phyloP scores from a whole-genome alignment of 2,329 filamentous ascomycete species.

The Sphaerulina musiva region DNA sequence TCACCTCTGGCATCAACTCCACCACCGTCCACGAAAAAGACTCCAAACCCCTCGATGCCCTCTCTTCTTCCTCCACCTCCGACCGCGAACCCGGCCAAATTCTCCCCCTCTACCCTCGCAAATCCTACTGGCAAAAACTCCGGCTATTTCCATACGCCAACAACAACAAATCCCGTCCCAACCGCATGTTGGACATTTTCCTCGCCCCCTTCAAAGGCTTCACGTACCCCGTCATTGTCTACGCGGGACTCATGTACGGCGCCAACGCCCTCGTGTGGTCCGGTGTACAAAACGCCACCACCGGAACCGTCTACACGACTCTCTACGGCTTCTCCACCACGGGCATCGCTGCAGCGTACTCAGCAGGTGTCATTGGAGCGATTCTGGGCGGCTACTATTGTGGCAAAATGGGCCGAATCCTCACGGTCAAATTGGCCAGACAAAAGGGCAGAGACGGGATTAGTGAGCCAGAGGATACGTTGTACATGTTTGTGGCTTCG shows the following conservation, averaged over 20 bases:
- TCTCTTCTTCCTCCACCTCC: constrained; percentile 1
- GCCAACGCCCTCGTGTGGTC: constrained; percentile 25
- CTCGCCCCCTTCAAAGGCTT: constrained; percentile 25
- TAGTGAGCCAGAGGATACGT: constrained; percentile 37
- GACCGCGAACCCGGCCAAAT: constrained; percentile 29
- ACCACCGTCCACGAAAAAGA: constrained; percentile 2
- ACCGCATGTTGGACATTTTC: constrained; percentile 39
- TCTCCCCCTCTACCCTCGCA: constrained; percentile 29
- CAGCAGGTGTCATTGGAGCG: constrained; percentile 33
- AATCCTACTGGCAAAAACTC: constrained; percentile 43
- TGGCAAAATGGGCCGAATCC: constrained; percentile 32
- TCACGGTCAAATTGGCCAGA: constrained; percentile 33
- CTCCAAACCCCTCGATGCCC: background rate
- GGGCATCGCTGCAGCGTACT: constrained; percentile 36
- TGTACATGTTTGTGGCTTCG: constrained; percentile 34
- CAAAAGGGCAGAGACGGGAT: constrained; percentile 31
- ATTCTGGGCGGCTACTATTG: constrained; percentile 34
- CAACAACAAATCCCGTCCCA: constrained; percentile 37
- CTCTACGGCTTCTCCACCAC: constrained; percentile 35
- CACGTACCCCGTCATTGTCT: constrained; percentile 23
- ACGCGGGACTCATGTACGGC: constrained; percentile 26
- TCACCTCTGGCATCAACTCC: too few relatives aligned
- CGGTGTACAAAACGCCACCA: constrained; percentile 23
- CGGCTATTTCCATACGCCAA: too few relatives aligned
- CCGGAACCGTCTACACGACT: constrained; percentile 32